phyloP scores from a whole-genome alignment of 495 filamentous ascomycete species.

The Lasiosphaeriaceae sp. region DNA sequence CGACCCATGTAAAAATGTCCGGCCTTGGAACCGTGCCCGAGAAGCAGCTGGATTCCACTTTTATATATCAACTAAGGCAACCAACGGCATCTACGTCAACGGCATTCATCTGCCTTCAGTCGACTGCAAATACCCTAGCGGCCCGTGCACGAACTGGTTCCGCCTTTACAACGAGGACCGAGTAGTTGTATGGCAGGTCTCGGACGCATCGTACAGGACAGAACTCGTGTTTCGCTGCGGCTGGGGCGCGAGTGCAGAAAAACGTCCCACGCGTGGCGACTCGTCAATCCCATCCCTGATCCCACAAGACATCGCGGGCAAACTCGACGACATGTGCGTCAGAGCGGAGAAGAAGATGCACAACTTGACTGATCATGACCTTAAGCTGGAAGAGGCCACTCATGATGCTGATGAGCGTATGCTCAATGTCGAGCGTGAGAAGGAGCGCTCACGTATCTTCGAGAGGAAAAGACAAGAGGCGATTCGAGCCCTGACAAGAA shows the following conservation, averaged over 20 bases:
- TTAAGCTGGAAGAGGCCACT: conserved; percentile 33
- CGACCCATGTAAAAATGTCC: conserved; percentile 39
- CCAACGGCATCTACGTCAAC: conserved; percentile 69
- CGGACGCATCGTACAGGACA: conserved; percentile 24
- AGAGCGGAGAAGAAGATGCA: conserved; percentile 30
- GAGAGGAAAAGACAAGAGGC: conserved; percentile 38
- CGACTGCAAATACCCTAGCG: conserved; percentile 37
- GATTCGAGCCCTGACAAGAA: conserved; percentile 19
- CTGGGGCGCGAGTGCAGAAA: conserved; percentile 42
- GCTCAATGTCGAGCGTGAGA: conserved; percentile 32
- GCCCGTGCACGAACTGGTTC: conserved; percentile 56
- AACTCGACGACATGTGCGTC: conserved; percentile 24
- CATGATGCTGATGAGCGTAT: conserved; percentile 32
- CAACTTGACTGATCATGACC: conserved; percentile 23
- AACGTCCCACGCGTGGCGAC: conserved; percentile 14
- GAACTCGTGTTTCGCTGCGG: conserved; percentile 41
- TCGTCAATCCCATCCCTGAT: conserved; percentile 16
- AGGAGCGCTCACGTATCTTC: conserved; percentile 38
- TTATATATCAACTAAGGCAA: conserved; percentile 70
- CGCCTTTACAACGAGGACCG: conserved; percentile 68
- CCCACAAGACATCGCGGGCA: conserved; percentile 14
- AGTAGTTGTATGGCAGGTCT: conserved; percentile 55
- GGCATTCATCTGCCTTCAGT: conserved; percentile 51
- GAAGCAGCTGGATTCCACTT: conserved; percentile 56
- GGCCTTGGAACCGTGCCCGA: conserved; percentile 34